Evolutionary conservation across 1,139 yeast genomes (phyloP).

Genomic region (Hanseniaspora uvarum): DNA sequence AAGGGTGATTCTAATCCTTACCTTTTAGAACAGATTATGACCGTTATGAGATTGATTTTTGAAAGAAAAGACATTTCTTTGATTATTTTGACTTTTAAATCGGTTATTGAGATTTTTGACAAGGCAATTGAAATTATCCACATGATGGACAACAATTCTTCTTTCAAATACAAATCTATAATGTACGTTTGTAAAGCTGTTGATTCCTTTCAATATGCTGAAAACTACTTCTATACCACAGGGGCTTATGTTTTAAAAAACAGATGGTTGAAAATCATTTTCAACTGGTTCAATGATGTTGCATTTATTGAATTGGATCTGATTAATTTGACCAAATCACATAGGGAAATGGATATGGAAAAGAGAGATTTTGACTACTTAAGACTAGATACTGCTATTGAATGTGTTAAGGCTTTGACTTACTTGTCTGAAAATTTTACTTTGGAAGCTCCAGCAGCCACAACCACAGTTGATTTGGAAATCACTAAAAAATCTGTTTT

Average conservation of each 20-base stretch:
- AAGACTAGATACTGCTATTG: conserved; percentile 56
- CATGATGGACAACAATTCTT: conserved; percentile 30
- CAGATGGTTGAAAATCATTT: conserved; percentile 46
- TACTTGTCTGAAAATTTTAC: conserved; percentile 46
- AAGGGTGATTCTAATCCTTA: conserved; percentile 22
- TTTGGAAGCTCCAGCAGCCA: conserved; percentile 53
- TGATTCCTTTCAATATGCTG: conserved; percentile 42
- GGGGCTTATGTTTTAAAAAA: conserved; percentile 57
- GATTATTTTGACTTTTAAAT: conserved; percentile 35
- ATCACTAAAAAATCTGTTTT: conserved; percentile 57
- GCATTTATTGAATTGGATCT: conserved; percentile 31
- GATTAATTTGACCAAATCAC: conserved; percentile 29
- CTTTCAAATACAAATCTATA: conserved; percentile 42
- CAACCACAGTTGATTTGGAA: conserved; percentile 45
- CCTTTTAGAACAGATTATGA: conserved; percentile 36
- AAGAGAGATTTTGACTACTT: conserved; percentile 43
- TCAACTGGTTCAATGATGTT: conserved; percentile 62
- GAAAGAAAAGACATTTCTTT: conserved; percentile 35
- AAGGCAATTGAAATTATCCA: conserved; percentile 34
- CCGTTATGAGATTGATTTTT: conserved; percentile 35
- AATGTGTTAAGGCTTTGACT: conserved; percentile 51
- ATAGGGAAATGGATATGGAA: conserved; percentile 28
- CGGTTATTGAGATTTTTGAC: conserved; percentile 33
- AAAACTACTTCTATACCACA: conserved; percentile 35
- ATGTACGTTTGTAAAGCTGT: conserved; percentile 51